Percentiles rank a stretch among this genome's conserved stretches.
phyloP scores from a whole-genome alignment of 2,329 filamentous ascomycete genomes.

The Claviceps paspali region DNA sequence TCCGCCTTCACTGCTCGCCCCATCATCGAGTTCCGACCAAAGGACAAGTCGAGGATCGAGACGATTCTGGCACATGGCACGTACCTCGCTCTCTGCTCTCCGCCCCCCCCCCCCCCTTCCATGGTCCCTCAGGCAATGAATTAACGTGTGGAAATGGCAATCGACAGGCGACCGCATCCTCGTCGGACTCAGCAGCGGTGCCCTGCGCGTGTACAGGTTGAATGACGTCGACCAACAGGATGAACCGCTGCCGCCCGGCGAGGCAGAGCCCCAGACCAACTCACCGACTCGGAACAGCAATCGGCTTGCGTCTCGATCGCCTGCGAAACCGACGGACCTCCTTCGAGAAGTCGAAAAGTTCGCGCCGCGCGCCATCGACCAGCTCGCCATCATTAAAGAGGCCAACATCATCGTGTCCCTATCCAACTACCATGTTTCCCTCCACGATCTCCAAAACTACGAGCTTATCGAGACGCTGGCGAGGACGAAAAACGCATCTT shows the following conservation, averaged over 20 bases:
- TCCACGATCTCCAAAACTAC: conserved; percentile 81
- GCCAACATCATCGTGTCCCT: conserved; percentile 82
- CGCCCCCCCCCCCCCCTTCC: too few species aligned
- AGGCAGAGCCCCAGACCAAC: conserved; percentile 13
- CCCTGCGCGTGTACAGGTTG: conserved; percentile 77
- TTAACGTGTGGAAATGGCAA: background rate
- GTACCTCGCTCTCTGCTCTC: too few species aligned
- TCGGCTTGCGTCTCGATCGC: conserved; percentile 14
- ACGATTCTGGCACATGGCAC: conserved; percentile 81
- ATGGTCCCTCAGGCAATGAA: too few species aligned
- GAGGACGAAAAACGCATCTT: conserved; percentile 74
- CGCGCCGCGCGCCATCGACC: conserved; percentile 75
- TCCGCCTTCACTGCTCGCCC: conserved; percentile 93
- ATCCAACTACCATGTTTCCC: conserved; percentile 75
- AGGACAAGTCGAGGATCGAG: conserved; percentile 95
- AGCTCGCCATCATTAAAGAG: conserved; percentile 91
- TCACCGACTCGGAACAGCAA: conserved; percentile 16
- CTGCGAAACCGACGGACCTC: conserved; percentile 55
- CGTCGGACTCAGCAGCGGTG: conserved; percentile 81
- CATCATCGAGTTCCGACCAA: conserved; percentile 89
- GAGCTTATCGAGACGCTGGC: conserved; percentile 62
- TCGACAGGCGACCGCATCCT: conserved; percentile 67
- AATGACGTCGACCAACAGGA: conserved; percentile 43
- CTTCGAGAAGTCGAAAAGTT: conserved; percentile 90
- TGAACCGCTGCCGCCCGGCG: conserved; percentile 15